phyloP scores from a whole-genome alignment of 768 basidiomycete species.

The Boletus bicolor region DNA sequence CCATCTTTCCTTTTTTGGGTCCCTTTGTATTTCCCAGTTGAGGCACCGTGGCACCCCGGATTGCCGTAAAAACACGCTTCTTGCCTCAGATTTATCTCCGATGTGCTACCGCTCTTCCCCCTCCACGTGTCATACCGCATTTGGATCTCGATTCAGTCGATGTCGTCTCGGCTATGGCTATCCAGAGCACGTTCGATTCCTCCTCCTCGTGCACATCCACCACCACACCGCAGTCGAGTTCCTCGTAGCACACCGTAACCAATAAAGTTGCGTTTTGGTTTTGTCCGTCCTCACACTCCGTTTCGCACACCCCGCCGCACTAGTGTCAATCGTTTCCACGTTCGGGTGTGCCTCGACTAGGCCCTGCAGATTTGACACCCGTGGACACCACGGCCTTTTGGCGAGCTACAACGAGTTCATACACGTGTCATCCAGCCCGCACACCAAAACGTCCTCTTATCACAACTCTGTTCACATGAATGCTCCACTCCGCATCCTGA shows the following conservation, averaged over 20 bases:
- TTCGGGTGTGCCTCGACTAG: conserved; percentile 2
- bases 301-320: conserved; percentile 1
- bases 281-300: background rate
- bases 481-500: conserved; percentile 8
- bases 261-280: background rate
- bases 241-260: background rate
- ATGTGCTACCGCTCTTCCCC: conserved; percentile 8
- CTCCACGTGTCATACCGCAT: conserved; percentile 25
- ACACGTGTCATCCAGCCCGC: conserved; percentile 23
- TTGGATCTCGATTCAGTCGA: conserved; percentile 18
- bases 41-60: conserved; percentile 29
- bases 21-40: conserved; percentile 20
- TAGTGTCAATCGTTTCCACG: conserved; percentile 11
- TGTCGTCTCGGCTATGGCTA: background rate
- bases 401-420: background rate
- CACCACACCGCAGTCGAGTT: conserved; percentile 23
- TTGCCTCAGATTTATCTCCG: conserved; percentile 28
- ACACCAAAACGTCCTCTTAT: conserved; percentile 5
- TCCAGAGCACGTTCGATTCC: conserved; percentile 3
- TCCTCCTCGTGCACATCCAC: conserved; percentile 14
- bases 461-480: conserved; percentile 22
- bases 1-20: conserved; percentile 12
- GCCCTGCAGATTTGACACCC: conserved; percentile 8
- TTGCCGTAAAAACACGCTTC: conserved; percentile 22
- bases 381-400: conserved; percentile 22